A percentile compares a stretch with the other conserved stretches of the same genome.
phyloP scores from a whole-genome alignment of 352 stramenopile genomes.

The Phytopythium chamaehyphon region DNA sequence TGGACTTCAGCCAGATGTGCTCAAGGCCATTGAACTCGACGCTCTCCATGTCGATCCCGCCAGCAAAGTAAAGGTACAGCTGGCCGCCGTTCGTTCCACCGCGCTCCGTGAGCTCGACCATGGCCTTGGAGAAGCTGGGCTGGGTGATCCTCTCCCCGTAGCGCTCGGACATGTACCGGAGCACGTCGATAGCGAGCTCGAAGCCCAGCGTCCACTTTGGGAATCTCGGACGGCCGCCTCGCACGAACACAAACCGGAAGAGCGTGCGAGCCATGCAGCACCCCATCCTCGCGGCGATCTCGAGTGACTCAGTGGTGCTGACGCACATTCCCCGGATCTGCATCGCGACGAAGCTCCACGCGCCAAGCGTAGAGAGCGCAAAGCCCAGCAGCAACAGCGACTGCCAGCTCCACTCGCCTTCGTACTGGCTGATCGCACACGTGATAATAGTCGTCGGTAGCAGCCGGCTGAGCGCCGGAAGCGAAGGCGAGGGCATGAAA shows the following conservation, averaged over 20 bases:
- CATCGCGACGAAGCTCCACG: neutral
- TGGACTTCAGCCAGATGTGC: constrained; percentile 23
- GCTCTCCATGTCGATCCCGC: constrained; percentile 11
- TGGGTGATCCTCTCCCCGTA: constrained; percentile 20
- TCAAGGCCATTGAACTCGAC: constrained; percentile 18
- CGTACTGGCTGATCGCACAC: neutral
- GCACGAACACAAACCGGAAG: neutral
- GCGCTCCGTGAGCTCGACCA: constrained; percentile 17
- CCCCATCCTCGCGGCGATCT: neutral
- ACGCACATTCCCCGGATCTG: neutral
- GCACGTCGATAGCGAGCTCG: constrained; percentile 17
- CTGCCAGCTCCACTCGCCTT: neutral
- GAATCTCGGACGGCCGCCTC: constrained; percentile 21
- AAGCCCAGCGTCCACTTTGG: constrained; percentile 31
- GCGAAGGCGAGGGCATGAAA: neutral
- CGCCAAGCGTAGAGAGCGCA: neutral
- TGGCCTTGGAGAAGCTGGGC: constrained; percentile 10
- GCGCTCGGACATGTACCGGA: constrained; percentile 14
- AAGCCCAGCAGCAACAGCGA: neutral
- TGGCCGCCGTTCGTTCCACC: constrained; percentile 15
- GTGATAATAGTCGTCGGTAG: neutral
- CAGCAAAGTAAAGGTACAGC: constrained; percentile 7
- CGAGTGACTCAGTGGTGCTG: neutral
- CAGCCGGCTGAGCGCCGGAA: neutral
- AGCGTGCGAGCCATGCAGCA: neutral